phyloP scores from a whole-genome alignment of 805 yeast species.

The Metschnikowia lachancei region DNA sequence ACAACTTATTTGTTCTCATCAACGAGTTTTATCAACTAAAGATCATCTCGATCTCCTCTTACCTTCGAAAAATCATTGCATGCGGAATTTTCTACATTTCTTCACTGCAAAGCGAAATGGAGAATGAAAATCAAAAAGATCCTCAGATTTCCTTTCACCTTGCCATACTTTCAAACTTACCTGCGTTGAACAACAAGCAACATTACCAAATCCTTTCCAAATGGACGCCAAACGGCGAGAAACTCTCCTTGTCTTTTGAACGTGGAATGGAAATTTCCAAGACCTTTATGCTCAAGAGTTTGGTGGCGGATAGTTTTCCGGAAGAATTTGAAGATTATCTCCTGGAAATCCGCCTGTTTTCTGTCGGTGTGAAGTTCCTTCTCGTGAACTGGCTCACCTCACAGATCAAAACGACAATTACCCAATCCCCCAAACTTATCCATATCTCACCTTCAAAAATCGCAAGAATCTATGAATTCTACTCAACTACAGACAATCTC shows the following conservation, averaged over 20 bases:
- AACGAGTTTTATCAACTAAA: slow-evolving; percentile 50
- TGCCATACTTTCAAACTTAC: slow-evolving; percentile 55
- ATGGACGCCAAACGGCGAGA: slow-evolving; percentile 36
- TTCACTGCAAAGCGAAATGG: slow-evolving; percentile 32
- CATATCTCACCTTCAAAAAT: slow-evolving; percentile 34
- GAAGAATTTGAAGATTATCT: slow-evolving; percentile 11
- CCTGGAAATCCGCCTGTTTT: slow-evolving; percentile 21
- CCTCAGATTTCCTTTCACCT: slow-evolving; percentile 46
- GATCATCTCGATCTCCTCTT: slow-evolving; percentile 58
- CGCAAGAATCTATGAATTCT: slow-evolving; percentile 33
- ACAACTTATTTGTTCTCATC: slow-evolving; percentile 46
- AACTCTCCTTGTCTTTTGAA: slow-evolving; percentile 37
- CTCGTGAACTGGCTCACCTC: slow-evolving; percentile 49
- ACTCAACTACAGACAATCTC: slow-evolving; percentile 38
- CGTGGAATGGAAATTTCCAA: slow-evolving; percentile 35
- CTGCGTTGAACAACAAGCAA: slow-evolving; percentile 52
- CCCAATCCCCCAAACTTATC: slow-evolving; percentile 34
- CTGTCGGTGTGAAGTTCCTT: slow-evolving; percentile 45
- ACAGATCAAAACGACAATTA: slow-evolving; percentile 36
- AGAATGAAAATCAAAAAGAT: slow-evolving; percentile 4
- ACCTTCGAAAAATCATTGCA: slow-evolving; percentile 77
- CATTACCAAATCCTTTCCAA: slow-evolving; percentile 54
- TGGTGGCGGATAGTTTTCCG: slow-evolving; percentile 24
- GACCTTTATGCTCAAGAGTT: slow-evolving; percentile 31
- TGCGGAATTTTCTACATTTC: slow-evolving; percentile 72